Conservation (phyloP, 73 alveolate genomes). For the Paramecium pentaurelia region DNA sequence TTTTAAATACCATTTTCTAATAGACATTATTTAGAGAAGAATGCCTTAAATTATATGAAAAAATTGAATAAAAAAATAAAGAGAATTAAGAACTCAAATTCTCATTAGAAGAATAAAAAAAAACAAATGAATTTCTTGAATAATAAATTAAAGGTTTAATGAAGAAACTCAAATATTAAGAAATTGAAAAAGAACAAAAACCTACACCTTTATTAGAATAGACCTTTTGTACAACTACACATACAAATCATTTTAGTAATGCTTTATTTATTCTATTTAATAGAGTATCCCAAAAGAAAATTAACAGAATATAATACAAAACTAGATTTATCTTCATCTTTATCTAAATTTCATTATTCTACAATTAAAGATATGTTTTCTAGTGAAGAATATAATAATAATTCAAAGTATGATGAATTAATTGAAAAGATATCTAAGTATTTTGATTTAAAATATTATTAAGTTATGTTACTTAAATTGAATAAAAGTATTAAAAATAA, state of each 20-base stretch:
- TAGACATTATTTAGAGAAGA: slow-evolving; percentile 39
- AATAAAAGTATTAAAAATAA: background rate
- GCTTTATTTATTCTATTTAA: too few species aligned
- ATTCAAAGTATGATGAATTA: background rate
- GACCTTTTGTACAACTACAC: slow-evolving; percentile 31
- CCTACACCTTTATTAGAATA: background rate
- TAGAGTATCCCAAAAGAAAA: background rate
- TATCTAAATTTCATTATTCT: background rate
- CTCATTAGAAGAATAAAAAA: background rate
- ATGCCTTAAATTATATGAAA: slow-evolving; percentile 27
- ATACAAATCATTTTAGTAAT: background rate
- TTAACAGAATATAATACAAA: background rate
- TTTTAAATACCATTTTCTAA: background rate
- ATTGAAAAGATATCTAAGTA: background rate
- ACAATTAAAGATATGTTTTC: background rate
- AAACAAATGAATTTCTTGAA: slow-evolving; percentile 5
- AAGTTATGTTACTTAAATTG: slow-evolving; percentile 24
- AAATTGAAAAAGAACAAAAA: background rate
- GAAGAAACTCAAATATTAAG: background rate
- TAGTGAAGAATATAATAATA: background rate
- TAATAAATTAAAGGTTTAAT: slow-evolving; percentile 13
- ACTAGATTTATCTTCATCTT: background rate
- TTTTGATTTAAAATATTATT: background rate
- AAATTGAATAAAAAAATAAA: slow-evolving; percentile 31
- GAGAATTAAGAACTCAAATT: background rate